These are phyloP conservation scores for Metschnikowia sp. DNA, from an alignment of 805 yeast genomes.

Conservation along the genomic window DNA sequence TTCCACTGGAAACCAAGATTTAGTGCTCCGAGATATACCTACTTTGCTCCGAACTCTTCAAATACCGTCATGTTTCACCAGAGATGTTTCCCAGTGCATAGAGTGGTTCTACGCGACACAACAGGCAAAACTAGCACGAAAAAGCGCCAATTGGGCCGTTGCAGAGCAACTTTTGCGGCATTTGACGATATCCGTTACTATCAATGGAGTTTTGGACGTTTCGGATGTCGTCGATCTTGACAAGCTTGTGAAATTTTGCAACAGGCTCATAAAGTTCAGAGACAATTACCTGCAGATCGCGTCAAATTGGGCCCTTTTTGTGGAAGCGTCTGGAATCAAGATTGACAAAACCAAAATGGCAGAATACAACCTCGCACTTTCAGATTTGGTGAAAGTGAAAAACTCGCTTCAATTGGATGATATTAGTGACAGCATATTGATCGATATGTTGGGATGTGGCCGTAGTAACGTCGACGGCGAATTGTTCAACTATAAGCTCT, in stretches of 20 bases:
- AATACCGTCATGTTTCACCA: conserved; percentile 31
- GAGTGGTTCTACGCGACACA: conserved; percentile 31
- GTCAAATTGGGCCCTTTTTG: conserved; percentile 35
- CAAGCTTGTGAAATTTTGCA: conserved; percentile 28
- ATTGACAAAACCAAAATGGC: neutral
- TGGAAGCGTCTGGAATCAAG: conserved; percentile 23
- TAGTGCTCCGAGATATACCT: conserved; percentile 26
- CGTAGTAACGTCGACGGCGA: conserved; percentile 26
- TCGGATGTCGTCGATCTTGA: conserved; percentile 42
- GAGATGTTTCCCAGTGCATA: conserved; percentile 30
- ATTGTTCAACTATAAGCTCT: conserved; percentile 27
- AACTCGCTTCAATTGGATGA: conserved; percentile 27
- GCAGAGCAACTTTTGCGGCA: conserved; percentile 26
- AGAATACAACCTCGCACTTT: conserved; percentile 4
- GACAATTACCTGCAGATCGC: conserved; percentile 26
- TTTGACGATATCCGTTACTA: conserved; percentile 26
- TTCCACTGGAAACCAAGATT: conserved; percentile 22
- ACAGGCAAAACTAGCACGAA: conserved; percentile 7
- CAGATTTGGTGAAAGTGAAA: conserved; percentile 30
- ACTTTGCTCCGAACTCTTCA: conserved; percentile 22
- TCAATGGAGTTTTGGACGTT: conserved; percentile 18
- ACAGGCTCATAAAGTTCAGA: conserved; percentile 31
- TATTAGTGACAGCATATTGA: conserved; percentile 32
- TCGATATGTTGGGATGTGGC: conserved; percentile 42
- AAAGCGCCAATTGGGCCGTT: conserved; percentile 23